These are phyloP conservation scores for Vaccinium vitisidaea DNA, from an alignment of 148 eudicot genomes.

Conservation along the genomic window DNA sequence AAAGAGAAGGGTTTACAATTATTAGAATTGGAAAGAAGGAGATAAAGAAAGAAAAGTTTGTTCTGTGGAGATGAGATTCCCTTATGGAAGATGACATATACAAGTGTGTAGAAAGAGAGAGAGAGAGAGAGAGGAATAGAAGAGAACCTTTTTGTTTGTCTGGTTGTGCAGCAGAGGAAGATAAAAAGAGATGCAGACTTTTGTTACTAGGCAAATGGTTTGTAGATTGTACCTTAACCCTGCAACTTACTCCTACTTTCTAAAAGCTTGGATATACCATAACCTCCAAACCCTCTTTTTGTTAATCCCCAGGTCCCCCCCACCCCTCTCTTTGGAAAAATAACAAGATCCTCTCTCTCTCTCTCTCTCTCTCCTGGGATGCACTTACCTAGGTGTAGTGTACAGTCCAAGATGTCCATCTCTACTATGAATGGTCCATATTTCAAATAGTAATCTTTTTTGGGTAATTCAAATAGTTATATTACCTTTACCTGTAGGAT, in stretches of 20 bases:
- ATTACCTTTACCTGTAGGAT: too few species aligned
- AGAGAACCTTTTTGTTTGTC: conserved; percentile 51
- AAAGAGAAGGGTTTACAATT: conserved; percentile 46
- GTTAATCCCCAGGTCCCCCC: conserved; percentile 30
- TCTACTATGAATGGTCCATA: too few species aligned
- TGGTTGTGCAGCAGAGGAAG: conserved; percentile 31
- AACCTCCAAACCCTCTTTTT: conserved; percentile 26
- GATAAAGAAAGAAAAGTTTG: conserved; percentile 35
- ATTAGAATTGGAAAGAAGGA: conserved; percentile 48
- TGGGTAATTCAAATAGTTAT: too few species aligned
- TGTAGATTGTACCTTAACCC: conserved; percentile 46
- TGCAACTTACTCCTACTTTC: conserved; percentile 41
- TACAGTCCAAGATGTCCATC: too few species aligned
- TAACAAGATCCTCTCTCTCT: neutral
- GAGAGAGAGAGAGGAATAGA: conserved; percentile 24
- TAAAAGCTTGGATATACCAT: conserved; percentile 49
- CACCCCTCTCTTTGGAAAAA: neutral
- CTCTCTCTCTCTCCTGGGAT: neutral
- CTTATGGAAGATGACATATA: conserved; percentile 55
- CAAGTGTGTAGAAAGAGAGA: conserved; percentile 23
- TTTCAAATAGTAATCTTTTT: too few species aligned
- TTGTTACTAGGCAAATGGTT: conserved; percentile 42
- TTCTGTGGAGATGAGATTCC: conserved; percentile 62
- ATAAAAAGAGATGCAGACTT: conserved; percentile 34
- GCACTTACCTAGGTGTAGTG: too few species aligned